Evolutionary conservation across 2,329 filamentous ascomycete genomes (phyloP).

Genomic region (Aspergillus sp.): DNA sequence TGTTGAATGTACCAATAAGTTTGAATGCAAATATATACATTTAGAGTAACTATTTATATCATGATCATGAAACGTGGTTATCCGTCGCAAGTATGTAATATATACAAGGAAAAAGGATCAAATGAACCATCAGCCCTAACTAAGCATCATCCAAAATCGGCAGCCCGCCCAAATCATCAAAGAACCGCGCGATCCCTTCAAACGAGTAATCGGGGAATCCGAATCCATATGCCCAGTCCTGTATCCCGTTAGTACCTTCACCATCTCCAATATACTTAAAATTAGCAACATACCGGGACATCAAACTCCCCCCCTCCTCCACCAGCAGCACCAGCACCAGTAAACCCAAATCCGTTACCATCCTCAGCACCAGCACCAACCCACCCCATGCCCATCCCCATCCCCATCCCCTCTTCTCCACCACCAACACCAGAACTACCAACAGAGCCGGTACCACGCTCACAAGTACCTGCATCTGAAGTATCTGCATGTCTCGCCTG

Average conservation of each 20-base stretch:
- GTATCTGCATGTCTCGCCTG: slow-evolving; percentile 9
- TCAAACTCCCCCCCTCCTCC: slow-evolving; percentile 17
- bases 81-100: background rate
- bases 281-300: slow-evolving; percentile 23
- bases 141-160: slow-evolving; percentile 27
- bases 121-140: slow-evolving; percentile 1
- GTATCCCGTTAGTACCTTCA: background rate
- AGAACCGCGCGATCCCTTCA: slow-evolving; percentile 35
- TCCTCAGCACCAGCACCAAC: background rate
- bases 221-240: slow-evolving; percentile 38
- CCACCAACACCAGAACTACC: background rate
- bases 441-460: background rate
- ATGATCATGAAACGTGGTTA: background rate
- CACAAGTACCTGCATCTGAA: too few species aligned
- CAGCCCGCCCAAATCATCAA: slow-evolving; percentile 33
- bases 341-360: background rate
- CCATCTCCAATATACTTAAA: too few species aligned
- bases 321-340: background rate
- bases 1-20: too few species aligned
- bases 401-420: background rate
- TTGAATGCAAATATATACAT: background rate
- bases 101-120: too few species aligned
- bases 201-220: slow-evolving; percentile 39
- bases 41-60: background rate
- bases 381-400: background rate